Conservation (phyloP, 208 protist species). For the Polymyxa betae region DNA sequence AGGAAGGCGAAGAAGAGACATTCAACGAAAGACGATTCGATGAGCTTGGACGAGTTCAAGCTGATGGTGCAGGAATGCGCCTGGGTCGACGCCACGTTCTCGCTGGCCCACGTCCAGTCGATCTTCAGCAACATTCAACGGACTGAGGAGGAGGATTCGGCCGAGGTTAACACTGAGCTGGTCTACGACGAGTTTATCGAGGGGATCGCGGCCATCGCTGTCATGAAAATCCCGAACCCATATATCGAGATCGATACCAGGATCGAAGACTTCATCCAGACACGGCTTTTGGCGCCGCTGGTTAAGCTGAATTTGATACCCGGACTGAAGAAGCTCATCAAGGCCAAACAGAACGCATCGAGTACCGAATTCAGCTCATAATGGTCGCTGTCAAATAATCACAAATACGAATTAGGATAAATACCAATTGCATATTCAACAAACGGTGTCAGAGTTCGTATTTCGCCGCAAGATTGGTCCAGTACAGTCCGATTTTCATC, state of each 20-base stretch:
- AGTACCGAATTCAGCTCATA: no score
- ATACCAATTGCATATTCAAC: no score
- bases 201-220: constrained; percentile 14
- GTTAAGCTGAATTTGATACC: constrained; percentile 22
- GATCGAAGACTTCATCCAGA: constrained; percentile 40
- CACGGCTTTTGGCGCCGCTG: constrained; percentile 10
- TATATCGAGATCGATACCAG: constrained; percentile 38
- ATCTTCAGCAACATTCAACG: constrained; percentile 52
- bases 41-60: constrained; percentile 16
- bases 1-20: constrained; percentile 29
- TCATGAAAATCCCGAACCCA: constrained; percentile 52
- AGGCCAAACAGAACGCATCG: no score
- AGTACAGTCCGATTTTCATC: no score
- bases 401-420: no score
- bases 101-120: constrained; percentile 2
- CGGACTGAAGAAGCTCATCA: constrained; percentile 43
- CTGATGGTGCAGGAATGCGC: constrained; percentile 45
- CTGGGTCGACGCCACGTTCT: constrained; percentile 51
- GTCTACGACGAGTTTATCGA: constrained; percentile 54
- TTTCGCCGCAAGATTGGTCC: no score
- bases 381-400: no score
- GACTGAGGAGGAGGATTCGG: background rate
- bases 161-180: constrained; percentile 42
- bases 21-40: background rate
- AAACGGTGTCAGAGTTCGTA: no score